Conservation (phyloP, 768 basidiomycete species). For the Vishniacozyma victoriae region DNA sequence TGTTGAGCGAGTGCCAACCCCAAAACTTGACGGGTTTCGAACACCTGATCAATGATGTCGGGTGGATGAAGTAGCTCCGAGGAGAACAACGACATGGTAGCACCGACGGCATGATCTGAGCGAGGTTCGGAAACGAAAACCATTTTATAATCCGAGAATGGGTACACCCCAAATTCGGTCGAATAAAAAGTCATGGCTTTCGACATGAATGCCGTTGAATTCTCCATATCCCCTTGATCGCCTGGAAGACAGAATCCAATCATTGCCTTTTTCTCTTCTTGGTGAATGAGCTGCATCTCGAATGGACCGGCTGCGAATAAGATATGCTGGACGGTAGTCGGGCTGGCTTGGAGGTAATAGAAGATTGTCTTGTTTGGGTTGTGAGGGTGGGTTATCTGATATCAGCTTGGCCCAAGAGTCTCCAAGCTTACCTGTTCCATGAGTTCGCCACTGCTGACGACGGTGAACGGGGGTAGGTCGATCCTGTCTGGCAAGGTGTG, state of each 20-base stretch:
- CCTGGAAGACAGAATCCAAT: slow-evolving; percentile 91
- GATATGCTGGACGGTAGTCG: slow-evolving; percentile 93
- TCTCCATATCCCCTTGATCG: slow-evolving; percentile 63
- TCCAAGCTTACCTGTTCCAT: slow-evolving; percentile 68
- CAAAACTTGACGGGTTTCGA: slow-evolving; percentile 79
- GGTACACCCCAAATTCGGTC: slow-evolving; percentile 89
- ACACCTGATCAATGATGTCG: slow-evolving; percentile 84
- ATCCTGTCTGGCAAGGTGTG: slow-evolving; percentile 24
- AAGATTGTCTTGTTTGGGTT: slow-evolving; percentile 93
- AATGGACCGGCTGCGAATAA: slow-evolving; percentile 95
- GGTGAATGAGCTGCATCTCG: slow-evolving; percentile 63
- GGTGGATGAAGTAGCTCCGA: slow-evolving; percentile 79
- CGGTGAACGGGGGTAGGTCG: slow-evolving; percentile 67
- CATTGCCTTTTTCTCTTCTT: slow-evolving; percentile 51
- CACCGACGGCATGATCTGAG: slow-evolving; percentile 72
- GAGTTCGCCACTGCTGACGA: slow-evolving; percentile 89
- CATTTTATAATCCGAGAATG: slow-evolving; percentile 83
- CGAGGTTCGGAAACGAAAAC: slow-evolving; percentile 89
- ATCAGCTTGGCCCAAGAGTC: not conserved
- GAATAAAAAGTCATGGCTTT: slow-evolving; percentile 83
- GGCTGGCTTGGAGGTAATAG: slow-evolving; percentile 74
- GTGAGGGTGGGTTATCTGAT: slow-evolving; percentile 82
- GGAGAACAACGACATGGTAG: slow-evolving; percentile 72
- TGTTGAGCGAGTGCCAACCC: slow-evolving; percentile 87
- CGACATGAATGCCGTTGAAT: slow-evolving; percentile 70